Evolutionary conservation across 257 asterid species (phyloP).

Genomic region (Ballota nigra): DNA sequence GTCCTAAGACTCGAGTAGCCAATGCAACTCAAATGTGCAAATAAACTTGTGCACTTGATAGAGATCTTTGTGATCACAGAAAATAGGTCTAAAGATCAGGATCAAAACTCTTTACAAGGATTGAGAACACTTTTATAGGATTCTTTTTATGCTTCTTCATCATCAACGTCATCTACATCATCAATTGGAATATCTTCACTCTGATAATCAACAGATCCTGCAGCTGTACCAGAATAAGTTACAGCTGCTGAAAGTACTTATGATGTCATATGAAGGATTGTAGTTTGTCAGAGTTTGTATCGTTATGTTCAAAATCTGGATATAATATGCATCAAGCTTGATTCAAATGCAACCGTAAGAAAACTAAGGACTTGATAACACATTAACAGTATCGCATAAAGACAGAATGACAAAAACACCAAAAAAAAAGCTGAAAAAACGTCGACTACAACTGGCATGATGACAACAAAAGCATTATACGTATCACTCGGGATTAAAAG

Average conservation of each 20-base stretch:
- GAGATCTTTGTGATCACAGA: background rate
- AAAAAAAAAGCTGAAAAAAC: background rate
- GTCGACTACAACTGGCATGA: background rate
- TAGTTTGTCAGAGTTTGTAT: background rate
- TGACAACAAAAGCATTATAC: constrained; percentile 5
- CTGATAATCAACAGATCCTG: constrained; percentile 38
- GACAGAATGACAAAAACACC: background rate
- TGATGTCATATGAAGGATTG: background rate
- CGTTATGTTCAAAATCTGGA: background rate
- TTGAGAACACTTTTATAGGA: background rate
- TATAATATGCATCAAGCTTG: background rate
- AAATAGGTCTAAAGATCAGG: background rate
- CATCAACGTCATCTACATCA: constrained; percentile 42
- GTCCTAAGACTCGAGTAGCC: background rate
- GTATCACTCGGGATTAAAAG: background rate
- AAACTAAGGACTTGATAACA: background rate
- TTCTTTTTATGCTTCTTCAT: constrained; percentile 26
- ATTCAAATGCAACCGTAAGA: background rate
- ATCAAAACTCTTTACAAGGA: background rate
- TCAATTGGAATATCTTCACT: constrained; percentile 70
- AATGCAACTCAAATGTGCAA: background rate
- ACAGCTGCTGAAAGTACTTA: background rate
- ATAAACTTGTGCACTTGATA: background rate
- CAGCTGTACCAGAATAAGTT: constrained; percentile 12
- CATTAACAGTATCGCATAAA: background rate